These are phyloP conservation scores for Solanum dulcamara DNA, from an alignment of 257 asterid species.

Conservation along the genomic window DNA sequence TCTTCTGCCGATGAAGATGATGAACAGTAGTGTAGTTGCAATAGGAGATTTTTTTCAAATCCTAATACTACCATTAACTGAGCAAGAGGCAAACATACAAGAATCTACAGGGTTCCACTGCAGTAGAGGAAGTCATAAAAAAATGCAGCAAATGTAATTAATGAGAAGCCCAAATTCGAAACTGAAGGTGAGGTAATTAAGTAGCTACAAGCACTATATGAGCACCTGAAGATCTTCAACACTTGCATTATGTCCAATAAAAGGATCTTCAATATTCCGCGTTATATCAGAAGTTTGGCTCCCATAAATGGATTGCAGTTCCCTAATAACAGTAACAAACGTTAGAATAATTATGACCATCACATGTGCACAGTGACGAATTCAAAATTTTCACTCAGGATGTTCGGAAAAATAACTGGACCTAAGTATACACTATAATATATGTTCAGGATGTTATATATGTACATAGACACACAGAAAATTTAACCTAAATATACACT, in stretches of 20 bases:
- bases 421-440: too few species aligned
- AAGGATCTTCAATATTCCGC: constrained; percentile 57
- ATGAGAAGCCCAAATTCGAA: not conserved
- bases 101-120: constrained; percentile 97
- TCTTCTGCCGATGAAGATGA: too few species aligned
- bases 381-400: too few species aligned
- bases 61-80: constrained; percentile 69
- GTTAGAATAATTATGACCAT: not conserved
- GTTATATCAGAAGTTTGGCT: constrained; percentile 69
- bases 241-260: constrained; percentile 43
- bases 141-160: not conserved
- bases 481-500: too few species aligned
- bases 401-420: too few species aligned
- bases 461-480: too few species aligned
- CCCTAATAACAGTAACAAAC: constrained; percentile 23
- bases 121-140: constrained; percentile 8
- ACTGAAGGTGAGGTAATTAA: too few species aligned
- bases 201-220: not conserved
- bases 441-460: too few species aligned
- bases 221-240: constrained; percentile 80
- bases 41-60: constrained; percentile 91
- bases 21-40: too few species aligned
- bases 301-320: constrained; percentile 97
- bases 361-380: not conserved
- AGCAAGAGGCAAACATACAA: constrained; percentile 76